A percentile compares a stretch with the other conserved stretches of the same genome.
These are phyloP conservation scores for Termitomyces sp. DNA, from an alignment of 768 basidiomycete genomes.

Conservation along the genomic window DNA sequence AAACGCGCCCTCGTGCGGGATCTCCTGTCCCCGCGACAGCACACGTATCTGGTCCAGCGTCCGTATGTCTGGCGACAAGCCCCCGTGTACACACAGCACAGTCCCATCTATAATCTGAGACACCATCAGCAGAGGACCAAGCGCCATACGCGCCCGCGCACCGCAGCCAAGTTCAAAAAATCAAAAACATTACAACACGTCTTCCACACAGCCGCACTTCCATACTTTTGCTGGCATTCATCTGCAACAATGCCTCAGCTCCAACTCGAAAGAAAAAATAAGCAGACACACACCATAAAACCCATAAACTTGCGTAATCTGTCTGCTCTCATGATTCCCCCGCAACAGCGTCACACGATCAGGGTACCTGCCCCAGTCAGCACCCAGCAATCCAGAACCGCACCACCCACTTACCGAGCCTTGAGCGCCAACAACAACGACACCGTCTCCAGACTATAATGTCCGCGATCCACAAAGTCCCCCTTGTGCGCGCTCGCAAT, in stretches of 20 bases:
- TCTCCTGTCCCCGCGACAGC: conserved; percentile 91
- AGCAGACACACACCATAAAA: conserved; percentile 73
- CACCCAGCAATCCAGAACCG: background rate
- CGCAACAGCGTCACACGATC: conserved; percentile 87
- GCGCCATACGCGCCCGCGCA: conserved; percentile 28
- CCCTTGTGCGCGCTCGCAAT: conserved; percentile 46
- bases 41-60: conserved; percentile 94
- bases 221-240: conserved; percentile 98
- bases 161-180: conserved; percentile 90
- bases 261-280: background rate
- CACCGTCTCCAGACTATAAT: conserved; percentile 94
- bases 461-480: conserved; percentile 96
- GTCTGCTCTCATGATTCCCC: conserved; percentile 95
- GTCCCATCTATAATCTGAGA: conserved; percentile 90
- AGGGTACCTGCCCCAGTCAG: conserved; percentile 58
- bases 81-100: conserved; percentile 92
- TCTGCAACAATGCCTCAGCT: conserved; percentile 38
- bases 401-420: conserved; percentile 53
- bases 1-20: conserved; percentile 98
- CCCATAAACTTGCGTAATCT: conserved; percentile 98
- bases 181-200: conserved; percentile 97
- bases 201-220: conserved; percentile 93
- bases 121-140: background rate
- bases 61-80: conserved; percentile 91
- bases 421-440: conserved; percentile 85